These are phyloP conservation scores for Rhodofomes roseus DNA, from an alignment of 1,284 basidiomycete species.

Conservation along the genomic window DNA sequence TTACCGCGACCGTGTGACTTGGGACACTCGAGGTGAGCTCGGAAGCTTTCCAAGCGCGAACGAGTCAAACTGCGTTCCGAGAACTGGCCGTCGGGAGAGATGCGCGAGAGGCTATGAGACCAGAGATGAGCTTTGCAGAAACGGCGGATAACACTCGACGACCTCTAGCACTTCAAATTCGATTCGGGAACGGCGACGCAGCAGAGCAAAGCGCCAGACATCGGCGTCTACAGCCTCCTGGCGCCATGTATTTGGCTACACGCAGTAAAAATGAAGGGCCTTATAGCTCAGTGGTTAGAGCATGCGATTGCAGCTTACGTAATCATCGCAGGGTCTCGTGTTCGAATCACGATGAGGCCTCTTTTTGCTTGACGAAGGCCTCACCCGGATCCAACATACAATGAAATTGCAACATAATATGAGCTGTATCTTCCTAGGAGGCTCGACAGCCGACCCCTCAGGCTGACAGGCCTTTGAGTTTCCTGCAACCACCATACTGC, in stretches of 20 bases:
- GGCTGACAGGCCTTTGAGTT: too few relatives aligned
- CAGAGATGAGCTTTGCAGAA: too few relatives aligned
- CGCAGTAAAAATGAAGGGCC: not conserved
- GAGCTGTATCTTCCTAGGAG: too few relatives aligned
- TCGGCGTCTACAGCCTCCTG: not conserved
- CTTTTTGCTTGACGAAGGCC: not conserved
- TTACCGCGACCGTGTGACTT: not conserved
- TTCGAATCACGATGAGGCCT: conserved; percentile 3
- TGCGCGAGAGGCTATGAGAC: too few relatives aligned
- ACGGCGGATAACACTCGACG: too few relatives aligned
- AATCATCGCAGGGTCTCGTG: not conserved
- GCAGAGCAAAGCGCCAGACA: not conserved
- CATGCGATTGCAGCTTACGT: not conserved
- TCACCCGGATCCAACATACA: too few relatives aligned
- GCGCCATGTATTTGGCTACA: too few relatives aligned
- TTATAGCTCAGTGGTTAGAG: conserved; percentile 3
- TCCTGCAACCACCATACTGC: too few relatives aligned
- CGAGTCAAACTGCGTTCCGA: not conserved
- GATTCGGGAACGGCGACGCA: not conserved
- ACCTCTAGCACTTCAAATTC: conserved; percentile 4
- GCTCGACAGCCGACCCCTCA: too few relatives aligned
- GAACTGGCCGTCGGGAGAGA: not conserved
- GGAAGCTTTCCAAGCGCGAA: not conserved
- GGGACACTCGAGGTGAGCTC: not conserved
- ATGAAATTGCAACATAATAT: too few relatives aligned